Conservation (phyloP, 257 asterid species). For the Gentiana macrophylla region DNA sequence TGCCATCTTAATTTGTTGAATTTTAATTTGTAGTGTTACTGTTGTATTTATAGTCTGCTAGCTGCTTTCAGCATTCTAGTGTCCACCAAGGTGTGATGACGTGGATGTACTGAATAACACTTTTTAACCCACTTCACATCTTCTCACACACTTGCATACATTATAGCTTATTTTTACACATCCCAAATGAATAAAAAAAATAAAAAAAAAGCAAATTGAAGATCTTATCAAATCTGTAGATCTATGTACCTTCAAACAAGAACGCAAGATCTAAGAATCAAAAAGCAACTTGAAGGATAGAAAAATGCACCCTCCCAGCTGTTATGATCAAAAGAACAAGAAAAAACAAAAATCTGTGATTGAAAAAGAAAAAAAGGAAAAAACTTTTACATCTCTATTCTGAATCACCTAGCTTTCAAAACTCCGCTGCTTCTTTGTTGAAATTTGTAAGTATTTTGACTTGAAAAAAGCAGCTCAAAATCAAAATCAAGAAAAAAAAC, state of each 20-base stretch:
- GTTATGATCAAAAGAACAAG: constrained; percentile 12
- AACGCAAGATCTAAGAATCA: constrained; percentile 6
- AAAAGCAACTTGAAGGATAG: constrained; percentile 25
- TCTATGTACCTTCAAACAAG: not conserved
- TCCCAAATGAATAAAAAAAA: no score
- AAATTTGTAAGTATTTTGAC: not conserved
- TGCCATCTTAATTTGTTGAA: no score
- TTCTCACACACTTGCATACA: no score
- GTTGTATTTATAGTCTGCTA: no score
- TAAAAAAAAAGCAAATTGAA: no score
- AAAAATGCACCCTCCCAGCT: constrained; percentile 49
- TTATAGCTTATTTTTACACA: no score
- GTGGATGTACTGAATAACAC: no score
- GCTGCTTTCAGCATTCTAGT: no score
- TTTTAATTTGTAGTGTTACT: no score
- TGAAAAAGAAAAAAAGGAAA: not conserved
- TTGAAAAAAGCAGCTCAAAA: constrained; percentile 9
- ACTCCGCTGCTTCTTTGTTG: constrained; percentile 11
- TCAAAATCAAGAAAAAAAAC: constrained; percentile 18
- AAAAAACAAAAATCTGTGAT: constrained; percentile 3
- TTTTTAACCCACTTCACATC: no score
- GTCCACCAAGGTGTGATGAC: no score
- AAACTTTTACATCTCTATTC: constrained; percentile 51
- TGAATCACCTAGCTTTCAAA: constrained; percentile 91
- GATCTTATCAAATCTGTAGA: not conserved